phyloP scores from a whole-genome alignment of 2,329 filamentous ascomycete genomes.

The Peltaster fructicola region DNA sequence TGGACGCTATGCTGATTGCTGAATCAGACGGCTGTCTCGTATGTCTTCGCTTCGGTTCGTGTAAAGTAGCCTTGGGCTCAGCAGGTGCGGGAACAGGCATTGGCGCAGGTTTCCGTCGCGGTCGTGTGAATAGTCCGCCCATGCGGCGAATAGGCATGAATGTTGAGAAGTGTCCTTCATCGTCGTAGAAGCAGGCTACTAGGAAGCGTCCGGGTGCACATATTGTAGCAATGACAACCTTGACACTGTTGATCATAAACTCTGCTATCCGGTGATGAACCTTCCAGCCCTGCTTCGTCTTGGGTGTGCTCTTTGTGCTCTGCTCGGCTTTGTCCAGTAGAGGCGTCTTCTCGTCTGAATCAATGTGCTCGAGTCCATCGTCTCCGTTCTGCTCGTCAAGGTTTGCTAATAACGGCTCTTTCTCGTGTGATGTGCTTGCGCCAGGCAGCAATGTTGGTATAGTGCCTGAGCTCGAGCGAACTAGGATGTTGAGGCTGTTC shows the following conservation, averaged over 20 bases:
- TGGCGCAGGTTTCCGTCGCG: constrained; percentile 1
- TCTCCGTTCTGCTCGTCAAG: constrained; percentile 7
- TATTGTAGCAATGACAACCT: constrained; percentile 61
- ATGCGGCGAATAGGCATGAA: constrained; percentile 47
- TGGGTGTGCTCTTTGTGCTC: constrained; percentile 3
- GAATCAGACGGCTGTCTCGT: constrained; percentile 23
- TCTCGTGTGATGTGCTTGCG: too few species aligned
- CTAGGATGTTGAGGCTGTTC: constrained; percentile 93
- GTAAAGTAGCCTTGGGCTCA: constrained; percentile 12
- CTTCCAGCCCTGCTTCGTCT: constrained; percentile 18
- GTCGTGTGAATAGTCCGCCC: constrained; percentile 1
- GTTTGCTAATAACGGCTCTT: too few species aligned
- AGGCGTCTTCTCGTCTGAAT: constrained; percentile 48
- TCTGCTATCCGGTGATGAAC: constrained; percentile 54
- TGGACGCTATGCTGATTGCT: constrained; percentile 17
- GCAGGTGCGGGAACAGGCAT: constrained; percentile 5
- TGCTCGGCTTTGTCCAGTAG: constrained; percentile 31
- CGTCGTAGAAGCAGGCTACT: constrained; percentile 66
- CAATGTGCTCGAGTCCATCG: constrained; percentile 6
- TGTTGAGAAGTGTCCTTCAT: constrained; percentile 62
- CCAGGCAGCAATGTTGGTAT: too few species aligned
- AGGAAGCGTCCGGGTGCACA: constrained; percentile 68
- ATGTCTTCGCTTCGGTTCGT: constrained; percentile 15
- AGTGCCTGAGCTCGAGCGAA: too few species aligned
- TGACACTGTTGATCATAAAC: constrained; percentile 56